These are phyloP conservation scores for Coemansia sp. DNA, from an alignment of 192 early-diverging fungal genomes.

Conservation along the genomic window DNA sequence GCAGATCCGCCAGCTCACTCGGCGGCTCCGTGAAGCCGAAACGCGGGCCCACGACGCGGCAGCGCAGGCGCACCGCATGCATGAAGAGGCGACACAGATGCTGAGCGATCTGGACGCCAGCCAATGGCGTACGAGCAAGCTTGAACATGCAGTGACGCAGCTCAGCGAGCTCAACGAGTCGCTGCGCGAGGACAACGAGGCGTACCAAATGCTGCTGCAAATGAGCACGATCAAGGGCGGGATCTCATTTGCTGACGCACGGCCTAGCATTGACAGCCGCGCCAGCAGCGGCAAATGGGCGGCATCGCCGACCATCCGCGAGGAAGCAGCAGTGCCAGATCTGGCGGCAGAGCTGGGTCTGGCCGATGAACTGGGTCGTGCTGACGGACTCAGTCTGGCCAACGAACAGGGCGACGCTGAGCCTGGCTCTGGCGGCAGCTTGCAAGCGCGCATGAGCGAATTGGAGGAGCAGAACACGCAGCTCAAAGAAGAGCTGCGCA, in stretches of 20 bases:
- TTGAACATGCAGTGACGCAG: conserved; percentile 61
- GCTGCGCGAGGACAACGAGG: conserved; percentile 79
- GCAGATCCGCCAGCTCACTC: conserved; percentile 35
- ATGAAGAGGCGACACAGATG: conserved; percentile 30
- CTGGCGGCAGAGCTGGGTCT: conserved; percentile 52
- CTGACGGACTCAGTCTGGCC: background rate
- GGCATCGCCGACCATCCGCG: conserved; percentile 18
- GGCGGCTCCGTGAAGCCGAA: conserved; percentile 35
- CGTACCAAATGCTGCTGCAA: conserved; percentile 74
- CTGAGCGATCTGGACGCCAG: conserved; percentile 16
- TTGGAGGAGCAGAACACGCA: conserved; percentile 47
- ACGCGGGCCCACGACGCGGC: conserved; percentile 30
- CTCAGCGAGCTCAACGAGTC: conserved; percentile 66
- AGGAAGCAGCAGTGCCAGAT: conserved; percentile 26
- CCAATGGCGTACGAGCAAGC: conserved; percentile 42
- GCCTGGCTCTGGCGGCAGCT: background rate
- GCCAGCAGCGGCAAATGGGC: conserved; percentile 38
- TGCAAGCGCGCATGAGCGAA: conserved; percentile 19
- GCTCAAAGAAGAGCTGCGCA: conserved; percentile 49
- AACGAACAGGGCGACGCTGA: background rate
- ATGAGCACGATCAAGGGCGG: conserved; percentile 82
- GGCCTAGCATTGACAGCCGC: conserved; percentile 49
- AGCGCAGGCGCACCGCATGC: conserved; percentile 26
- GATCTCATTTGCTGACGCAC: conserved; percentile 56
- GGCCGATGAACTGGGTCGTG: conserved; percentile 20